Base-by-base conservation (phyloP, 202 grass and related monocot genomes). In the Carex arenaria region DNA sequence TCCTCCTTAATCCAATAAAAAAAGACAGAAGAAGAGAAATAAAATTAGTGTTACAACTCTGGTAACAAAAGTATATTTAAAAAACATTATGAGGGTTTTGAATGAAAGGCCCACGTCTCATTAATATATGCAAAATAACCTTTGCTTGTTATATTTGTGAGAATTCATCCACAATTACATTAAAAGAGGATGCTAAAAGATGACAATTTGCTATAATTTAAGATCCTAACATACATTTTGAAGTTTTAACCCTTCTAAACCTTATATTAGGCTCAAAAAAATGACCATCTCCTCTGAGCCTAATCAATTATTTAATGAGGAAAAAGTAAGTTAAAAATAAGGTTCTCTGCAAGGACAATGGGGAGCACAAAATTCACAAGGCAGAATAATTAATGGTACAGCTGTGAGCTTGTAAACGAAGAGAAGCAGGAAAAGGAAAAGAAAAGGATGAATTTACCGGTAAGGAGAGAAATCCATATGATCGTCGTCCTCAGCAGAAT, bases 401-500 rank as follows among this genome's bases (percentile, higher is more conserved):
- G 10, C 38, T 19, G 19, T 70, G 38, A 43, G 3, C 10, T 26
- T 26, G 26, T 26, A 36, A 56, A 52, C 7, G 17, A 56, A 5
- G 28, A 77, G 26, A 32, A 19, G 28, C 19, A 76, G 49, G 2
- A 2, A 32, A 57, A 34, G 0, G n/a, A n/a, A 32, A 57, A 34
- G 0, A 34, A 17, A 77, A 77, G 28, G 49, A 54, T 77, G 3
- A 11, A 3, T 10, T 30, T 95, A 98, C 95, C 95, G 91, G 86
- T 95, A 92, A 42, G 93, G 95, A 6, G 95, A 98, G 75, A 98
- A 95, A 83, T 98, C 95, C 34, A 92, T 60, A 61, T 95, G 91
- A 82, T 98, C 95, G 87, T 98, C 47, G 3, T 51, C 93, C 82
- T 98, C 91, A 82, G 95, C 91, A 89, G 95, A 98, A 76, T 98